Percentiles rank a stretch among this genome's conserved stretches.
These are phyloP conservation scores for Nakazawaea molendinolei DNA, from an alignment of 805 yeast species.

Conservation along the genomic window DNA sequence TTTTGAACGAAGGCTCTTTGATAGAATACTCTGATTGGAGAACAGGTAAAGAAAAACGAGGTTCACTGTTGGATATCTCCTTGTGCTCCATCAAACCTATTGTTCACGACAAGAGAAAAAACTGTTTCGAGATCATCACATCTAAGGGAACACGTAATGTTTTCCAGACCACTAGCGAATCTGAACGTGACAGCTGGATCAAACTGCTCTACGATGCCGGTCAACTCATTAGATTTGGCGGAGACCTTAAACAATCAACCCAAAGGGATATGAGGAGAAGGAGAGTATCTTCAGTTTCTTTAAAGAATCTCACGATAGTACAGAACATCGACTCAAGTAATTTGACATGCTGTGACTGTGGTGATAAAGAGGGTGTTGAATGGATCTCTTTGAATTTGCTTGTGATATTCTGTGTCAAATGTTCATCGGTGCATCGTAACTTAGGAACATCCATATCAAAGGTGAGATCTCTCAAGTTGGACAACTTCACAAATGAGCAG, in stretches of 20 bases:
- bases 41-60: conserved; percentile 52
- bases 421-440: conserved; percentile 85
- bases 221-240: conserved; percentile 21
- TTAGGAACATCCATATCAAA: conserved; percentile 79
- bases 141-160: conserved; percentile 58
- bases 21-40: conserved; percentile 79
- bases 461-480: conserved; percentile 72
- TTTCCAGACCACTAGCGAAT: conserved; percentile 67
- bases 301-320: conserved; percentile 30
- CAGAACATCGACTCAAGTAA: conserved; percentile 47
- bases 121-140: conserved; percentile 73
- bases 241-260: background rate
- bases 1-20: conserved; percentile 58
- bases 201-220: conserved; percentile 52
- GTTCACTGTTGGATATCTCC: conserved; percentile 64
- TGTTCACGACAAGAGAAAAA: conserved; percentile 37
- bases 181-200: conserved; percentile 67
- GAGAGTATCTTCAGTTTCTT: conserved; percentile 28
- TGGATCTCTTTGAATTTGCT: conserved; percentile 81
- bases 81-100: conserved; percentile 54
- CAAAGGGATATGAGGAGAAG: conserved; percentile 16
- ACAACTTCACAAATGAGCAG: conserved; percentile 57
- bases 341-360: conserved; percentile 73
- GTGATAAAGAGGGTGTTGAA: conserved; percentile 55
- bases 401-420: conserved; percentile 70